phyloP scores from a whole-genome alignment of 2,329 filamentous ascomycete genomes.

The Emergomyces orientalis region DNA sequence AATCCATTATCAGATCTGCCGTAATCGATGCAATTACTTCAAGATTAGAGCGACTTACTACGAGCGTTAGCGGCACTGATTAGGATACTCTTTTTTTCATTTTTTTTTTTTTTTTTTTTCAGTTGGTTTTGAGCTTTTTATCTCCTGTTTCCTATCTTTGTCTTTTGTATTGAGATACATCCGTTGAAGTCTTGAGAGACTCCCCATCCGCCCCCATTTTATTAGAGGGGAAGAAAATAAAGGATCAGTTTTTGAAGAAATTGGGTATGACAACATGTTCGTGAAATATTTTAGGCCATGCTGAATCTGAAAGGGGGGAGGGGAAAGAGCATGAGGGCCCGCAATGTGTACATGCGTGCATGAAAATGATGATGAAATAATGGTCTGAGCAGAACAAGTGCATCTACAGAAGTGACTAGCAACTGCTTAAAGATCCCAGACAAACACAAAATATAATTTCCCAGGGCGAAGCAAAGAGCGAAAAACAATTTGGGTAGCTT shows the following conservation, averaged over 20 bases:
- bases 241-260: neutral
- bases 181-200: neutral
- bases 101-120: neutral
- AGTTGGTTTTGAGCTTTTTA: neutral
- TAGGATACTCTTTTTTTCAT: neutral
- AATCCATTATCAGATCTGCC: slow-evolving; percentile 26
- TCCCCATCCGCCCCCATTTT: neutral
- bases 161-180: neutral
- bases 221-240: neutral
- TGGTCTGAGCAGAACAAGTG: too few species aligned
- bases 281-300: neutral
- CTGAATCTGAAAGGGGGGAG: neutral
- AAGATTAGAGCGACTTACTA: slow-evolving; percentile 33
- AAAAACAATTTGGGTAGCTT: too few species aligned
- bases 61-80: slow-evolving; percentile 20
- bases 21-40: slow-evolving; percentile 37
- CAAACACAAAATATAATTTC: too few species aligned
- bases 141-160: neutral
- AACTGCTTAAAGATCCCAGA: too few species aligned
- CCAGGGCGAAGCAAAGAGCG: too few species aligned
- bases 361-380: neutral
- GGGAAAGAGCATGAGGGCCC: neutral
- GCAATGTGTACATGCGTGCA: neutral
- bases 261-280: neutral
- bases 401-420: too few species aligned